Conservation (phyloP, 768 basidiomycete species). For the Clitopilus hobsonii region DNA sequence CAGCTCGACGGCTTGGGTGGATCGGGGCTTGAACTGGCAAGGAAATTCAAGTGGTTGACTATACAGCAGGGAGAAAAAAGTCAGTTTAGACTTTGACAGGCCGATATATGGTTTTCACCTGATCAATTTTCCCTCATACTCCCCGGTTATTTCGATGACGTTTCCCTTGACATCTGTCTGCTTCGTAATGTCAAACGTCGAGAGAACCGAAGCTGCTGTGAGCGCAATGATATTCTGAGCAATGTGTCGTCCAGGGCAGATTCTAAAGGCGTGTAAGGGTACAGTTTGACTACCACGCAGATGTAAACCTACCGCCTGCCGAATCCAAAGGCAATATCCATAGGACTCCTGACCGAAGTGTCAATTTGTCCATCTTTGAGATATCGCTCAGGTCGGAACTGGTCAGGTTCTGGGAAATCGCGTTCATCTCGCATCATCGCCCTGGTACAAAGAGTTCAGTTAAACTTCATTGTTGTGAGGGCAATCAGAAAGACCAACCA, state of each 20-base stretch:
- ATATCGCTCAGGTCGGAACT: slow-evolving; percentile 28
- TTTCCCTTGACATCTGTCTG: neutral
- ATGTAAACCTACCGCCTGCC: neutral
- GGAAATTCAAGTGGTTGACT: neutral
- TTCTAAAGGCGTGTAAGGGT: neutral
- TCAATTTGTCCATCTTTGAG: slow-evolving; percentile 13
- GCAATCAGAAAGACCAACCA: neutral
- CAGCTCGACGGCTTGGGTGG: neutral
- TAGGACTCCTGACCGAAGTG: neutral
- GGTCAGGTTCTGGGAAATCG: slow-evolving; percentile 22
- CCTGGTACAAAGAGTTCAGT: slow-evolving; percentile 14
- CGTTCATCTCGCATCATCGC: slow-evolving; percentile 22
- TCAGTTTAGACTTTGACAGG: neutral
- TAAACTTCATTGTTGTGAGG: neutral
- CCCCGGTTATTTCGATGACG: neutral
- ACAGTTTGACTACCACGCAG: neutral
- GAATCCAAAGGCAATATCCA: neutral
- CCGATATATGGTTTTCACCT: neutral
- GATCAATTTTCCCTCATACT: neutral
- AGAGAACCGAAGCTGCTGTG: neutral
- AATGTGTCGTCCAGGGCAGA: neutral
- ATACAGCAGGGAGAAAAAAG: neutral
- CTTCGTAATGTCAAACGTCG: neutral
- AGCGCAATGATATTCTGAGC: neutral
- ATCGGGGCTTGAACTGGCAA: neutral